These are phyloP conservation scores for Cudoniella acicularis DNA, from an alignment of 495 filamentous ascomycete genomes.

Conservation along the genomic window DNA sequence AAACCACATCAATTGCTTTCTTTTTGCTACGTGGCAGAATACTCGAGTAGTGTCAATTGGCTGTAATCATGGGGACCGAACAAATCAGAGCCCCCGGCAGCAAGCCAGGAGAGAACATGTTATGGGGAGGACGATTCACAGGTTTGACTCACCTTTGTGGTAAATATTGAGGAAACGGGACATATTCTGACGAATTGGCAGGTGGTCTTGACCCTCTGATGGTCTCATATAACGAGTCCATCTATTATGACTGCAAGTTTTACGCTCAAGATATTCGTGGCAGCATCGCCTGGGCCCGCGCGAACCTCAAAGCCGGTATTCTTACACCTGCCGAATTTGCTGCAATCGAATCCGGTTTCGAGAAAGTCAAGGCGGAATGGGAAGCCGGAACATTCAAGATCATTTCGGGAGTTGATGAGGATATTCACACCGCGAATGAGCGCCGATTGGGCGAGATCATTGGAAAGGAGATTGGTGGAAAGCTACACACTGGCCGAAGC, in stretches of 20 bases:
- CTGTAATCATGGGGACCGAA: conserved; percentile 19
- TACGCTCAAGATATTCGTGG: conserved; percentile 83
- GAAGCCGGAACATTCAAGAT: conserved; percentile 54
- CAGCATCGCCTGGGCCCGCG: conserved; percentile 83
- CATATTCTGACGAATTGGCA: conserved; percentile 28
- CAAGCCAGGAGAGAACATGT: conserved; percentile 25
- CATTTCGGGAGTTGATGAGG: conserved; percentile 58
- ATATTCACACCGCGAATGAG: conserved; percentile 84
- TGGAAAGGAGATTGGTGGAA: conserved; percentile 80
- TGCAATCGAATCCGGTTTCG: conserved; percentile 74
- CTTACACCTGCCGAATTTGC: conserved; percentile 71
- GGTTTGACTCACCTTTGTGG: conserved; percentile 15
- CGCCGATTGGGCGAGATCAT: conserved; percentile 85
- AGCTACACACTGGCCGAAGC: conserved; percentile 88
- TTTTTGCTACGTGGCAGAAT: too few relatives aligned
- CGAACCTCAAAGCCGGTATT: conserved; percentile 73
- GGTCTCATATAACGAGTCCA: conserved; percentile 83
- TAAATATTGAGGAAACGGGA: not conserved
- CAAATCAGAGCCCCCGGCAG: conserved; percentile 23
- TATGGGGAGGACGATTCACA: conserved; percentile 26
- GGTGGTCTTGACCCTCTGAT: conserved; percentile 85
- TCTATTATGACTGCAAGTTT: conserved; percentile 81
- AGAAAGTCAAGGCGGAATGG: conserved; percentile 77
- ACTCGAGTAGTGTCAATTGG: conserved; percentile 12
- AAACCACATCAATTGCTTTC: not conserved